These are phyloP conservation scores for Fusarium papillatum DNA, from an alignment of 2,329 filamentous ascomycete species.

Conservation along the genomic window DNA sequence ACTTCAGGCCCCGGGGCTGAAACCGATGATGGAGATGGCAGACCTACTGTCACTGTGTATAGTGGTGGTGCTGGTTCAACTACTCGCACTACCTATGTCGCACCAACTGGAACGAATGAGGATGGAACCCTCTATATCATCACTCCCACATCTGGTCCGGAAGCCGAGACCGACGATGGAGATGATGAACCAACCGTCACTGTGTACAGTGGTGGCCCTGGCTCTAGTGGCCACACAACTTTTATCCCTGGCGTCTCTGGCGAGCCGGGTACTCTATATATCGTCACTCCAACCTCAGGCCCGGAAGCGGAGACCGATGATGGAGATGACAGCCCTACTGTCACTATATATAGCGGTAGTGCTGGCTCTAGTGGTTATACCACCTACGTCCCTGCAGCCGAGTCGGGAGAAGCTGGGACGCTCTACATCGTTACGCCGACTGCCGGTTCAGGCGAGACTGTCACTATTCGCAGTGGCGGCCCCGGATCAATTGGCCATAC, in stretches of 20 bases:
- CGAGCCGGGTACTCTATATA: conserved; percentile 13
- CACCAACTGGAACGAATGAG: too few relatives aligned
- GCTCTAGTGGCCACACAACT: neutral
- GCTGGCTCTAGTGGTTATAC: neutral
- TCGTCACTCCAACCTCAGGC: neutral
- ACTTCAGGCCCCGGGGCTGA: neutral
- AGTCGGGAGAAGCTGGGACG: neutral
- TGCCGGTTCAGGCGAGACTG: neutral
- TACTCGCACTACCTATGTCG: too few relatives aligned
- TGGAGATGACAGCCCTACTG: neutral
- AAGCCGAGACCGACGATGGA: neutral
- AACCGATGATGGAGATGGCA: neutral
- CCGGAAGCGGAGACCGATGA: neutral
- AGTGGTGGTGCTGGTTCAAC: neutral
- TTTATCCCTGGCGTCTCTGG: conserved; percentile 5
- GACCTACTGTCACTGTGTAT: conserved; percentile 6
- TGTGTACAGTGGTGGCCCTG: conserved; percentile 13
- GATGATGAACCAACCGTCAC: conserved; percentile 1
- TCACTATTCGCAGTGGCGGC: conserved; percentile 15
- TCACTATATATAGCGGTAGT: neutral
- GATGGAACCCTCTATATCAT: too few relatives aligned
- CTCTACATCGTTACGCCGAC: neutral
- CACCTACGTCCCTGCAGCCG: neutral
- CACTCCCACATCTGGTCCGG: neutral
- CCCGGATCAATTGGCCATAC: conserved; percentile 12